Evolutionary conservation across 2,329 filamentous ascomycete genomes (phyloP).

Genomic region (Akanthomyces dipterigenus): DNA sequence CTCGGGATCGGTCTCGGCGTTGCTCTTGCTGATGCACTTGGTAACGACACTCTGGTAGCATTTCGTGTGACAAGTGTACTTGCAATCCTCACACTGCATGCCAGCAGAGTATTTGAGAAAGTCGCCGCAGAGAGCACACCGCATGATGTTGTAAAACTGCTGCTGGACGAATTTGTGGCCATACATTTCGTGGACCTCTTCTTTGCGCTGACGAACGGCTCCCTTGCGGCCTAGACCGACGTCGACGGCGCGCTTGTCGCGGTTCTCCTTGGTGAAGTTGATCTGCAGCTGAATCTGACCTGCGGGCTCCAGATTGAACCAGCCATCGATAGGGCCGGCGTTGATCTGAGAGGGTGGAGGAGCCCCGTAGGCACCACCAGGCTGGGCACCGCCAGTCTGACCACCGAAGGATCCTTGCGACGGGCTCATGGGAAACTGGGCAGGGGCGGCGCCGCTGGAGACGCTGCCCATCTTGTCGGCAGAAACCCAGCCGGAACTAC

Average conservation of each 20-base stretch:
- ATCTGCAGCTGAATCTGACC: conserved; percentile 87
- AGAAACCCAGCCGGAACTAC: conserved; percentile 91
- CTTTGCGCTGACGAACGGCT: conserved; percentile 93
- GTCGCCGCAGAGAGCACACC: conserved; percentile 92
- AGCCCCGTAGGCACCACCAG: conserved; percentile 26
- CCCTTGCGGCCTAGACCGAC: conserved; percentile 90
- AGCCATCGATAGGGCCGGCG: conserved; percentile 71
- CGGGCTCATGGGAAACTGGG: conserved; percentile 54
- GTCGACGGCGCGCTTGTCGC: conserved; percentile 75
- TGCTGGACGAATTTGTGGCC: conserved; percentile 98
- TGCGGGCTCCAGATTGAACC: conserved; percentile 94
- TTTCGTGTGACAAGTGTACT: conserved; percentile 98
- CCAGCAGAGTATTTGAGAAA: conserved; percentile 98
- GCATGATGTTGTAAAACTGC: conserved; percentile 99
- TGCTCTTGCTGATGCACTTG: conserved; percentile 99
- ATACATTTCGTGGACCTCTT: conserved; percentile 97
- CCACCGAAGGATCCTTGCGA: conserved; percentile 37
- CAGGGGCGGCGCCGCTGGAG: conserved; percentile 33
- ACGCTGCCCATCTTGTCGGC: conserved; percentile 82
- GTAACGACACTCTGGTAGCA: conserved; percentile 96
- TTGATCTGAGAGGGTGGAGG: conserved; percentile 43
- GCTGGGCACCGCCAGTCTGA: conserved; percentile 20
- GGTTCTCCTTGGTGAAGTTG: conserved; percentile 86
- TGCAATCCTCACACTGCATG: conserved; percentile 99
- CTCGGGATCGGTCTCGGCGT: conserved; percentile 95